These are phyloP conservation scores for Aspergillus proliferans DNA, from an alignment of 2,329 filamentous ascomycete genomes.

Conservation along the genomic window DNA sequence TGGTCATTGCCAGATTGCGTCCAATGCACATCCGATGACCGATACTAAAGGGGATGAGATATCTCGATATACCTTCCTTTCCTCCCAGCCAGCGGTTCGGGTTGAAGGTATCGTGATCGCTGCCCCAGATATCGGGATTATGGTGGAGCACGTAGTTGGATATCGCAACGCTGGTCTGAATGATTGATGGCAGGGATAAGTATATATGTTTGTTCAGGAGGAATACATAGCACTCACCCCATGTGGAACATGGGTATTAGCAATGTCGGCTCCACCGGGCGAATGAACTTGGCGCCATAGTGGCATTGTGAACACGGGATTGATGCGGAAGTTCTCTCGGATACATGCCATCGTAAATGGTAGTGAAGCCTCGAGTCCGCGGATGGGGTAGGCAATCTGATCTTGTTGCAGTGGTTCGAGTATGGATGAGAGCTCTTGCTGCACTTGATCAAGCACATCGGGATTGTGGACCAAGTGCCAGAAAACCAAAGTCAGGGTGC, in stretches of 20 bases:
- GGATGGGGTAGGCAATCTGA: constrained; percentile 2
- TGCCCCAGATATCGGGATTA: constrained; percentile 4
- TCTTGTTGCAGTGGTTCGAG: neutral
- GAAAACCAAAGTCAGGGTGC: constrained; percentile 4
- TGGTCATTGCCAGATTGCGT: constrained; percentile 9
- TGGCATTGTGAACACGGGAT: constrained; percentile 8
- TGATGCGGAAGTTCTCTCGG: constrained; percentile 8
- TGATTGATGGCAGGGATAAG: neutral
- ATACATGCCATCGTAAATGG: constrained; percentile 9
- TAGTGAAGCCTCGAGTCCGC: constrained; percentile 4
- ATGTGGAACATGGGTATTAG: neutral
- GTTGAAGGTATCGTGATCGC: constrained; percentile 1
- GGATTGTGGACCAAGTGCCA: constrained; percentile 6
- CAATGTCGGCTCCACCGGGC: constrained; percentile 6
- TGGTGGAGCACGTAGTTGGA: constrained; percentile 2
- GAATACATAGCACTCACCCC: neutral
- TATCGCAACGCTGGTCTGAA: neutral
- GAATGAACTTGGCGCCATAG: constrained; percentile 7
- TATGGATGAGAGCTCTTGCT: neutral
- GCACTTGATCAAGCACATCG: neutral
- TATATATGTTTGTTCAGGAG: neutral
- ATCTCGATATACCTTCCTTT: neutral
- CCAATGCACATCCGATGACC: constrained; percentile 10
- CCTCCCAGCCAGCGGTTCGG: constrained; percentile 2
- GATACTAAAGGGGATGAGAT: constrained; percentile 9